Percentiles rank a stretch among this genome's conserved stretches.
phyloP scores from a whole-genome alignment of 2,329 filamentous ascomycete species.

The Endoconidiophora polonica region DNA sequence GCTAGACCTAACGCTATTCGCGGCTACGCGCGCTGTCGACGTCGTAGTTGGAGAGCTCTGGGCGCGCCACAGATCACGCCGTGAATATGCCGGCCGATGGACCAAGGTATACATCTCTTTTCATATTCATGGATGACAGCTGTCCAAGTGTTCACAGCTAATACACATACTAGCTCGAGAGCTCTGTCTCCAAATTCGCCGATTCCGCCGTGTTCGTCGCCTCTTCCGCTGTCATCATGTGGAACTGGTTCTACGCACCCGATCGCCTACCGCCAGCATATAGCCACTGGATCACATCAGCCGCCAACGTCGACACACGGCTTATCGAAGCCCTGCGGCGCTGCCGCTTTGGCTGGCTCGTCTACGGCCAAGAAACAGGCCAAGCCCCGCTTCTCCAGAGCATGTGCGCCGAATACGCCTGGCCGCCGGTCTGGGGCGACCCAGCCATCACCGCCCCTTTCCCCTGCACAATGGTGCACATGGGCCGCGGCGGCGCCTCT shows the following conservation, averaged over 20 bases:
- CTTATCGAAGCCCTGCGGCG: conserved; percentile 58
- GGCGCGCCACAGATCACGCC: conserved; percentile 31
- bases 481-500: conserved; percentile 48
- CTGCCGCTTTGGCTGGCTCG: conserved; percentile 43
- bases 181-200: conserved; percentile 24
- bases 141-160: conserved; percentile 4
- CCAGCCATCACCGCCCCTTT: conserved; percentile 53
- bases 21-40: conserved; percentile 54
- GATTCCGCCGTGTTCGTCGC: conserved; percentile 56
- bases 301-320: conserved; percentile 57
- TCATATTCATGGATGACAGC: neutral
- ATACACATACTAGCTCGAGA: conserved; percentile 16
- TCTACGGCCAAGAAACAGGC: conserved; percentile 59
- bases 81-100: conserved; percentile 30
- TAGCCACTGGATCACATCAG: conserved; percentile 65
- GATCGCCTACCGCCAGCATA: conserved; percentile 55
- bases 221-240: conserved; percentile 67
- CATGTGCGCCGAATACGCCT: conserved; percentile 56
- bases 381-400: conserved; percentile 48
- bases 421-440: conserved; percentile 57
- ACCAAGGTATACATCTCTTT: conserved; percentile 23
- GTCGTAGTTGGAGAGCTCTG: conserved; percentile 51
- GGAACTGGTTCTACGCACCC: conserved; percentile 71
- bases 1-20: conserved; percentile 69
- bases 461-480: conserved; percentile 72